These are phyloP conservation scores for Capronia americana DNA, from an alignment of 2,329 filamentous ascomycete species.

Conservation along the genomic window DNA sequence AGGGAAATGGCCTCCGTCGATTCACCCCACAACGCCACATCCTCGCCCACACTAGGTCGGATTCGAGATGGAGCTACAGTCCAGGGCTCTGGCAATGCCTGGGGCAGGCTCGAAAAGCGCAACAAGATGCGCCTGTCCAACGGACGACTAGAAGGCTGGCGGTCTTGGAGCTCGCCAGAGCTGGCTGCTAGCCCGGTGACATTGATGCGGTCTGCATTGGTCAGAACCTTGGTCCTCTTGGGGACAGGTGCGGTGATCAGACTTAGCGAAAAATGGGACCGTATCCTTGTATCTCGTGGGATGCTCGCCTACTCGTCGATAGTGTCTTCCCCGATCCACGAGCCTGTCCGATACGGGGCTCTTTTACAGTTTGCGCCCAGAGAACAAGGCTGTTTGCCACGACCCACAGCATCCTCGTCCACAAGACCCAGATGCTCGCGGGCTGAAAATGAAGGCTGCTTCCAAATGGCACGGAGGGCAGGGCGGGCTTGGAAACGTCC, in stretches of 20 bases:
- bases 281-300: constrained; percentile 13
- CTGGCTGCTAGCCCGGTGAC: constrained; percentile 9
- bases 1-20: constrained; percentile 12
- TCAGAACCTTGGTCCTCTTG: background rate
- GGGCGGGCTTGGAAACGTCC: constrained; percentile 4
- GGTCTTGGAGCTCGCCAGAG: constrained; percentile 4
- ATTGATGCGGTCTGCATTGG: constrained; percentile 1
- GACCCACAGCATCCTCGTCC: background rate
- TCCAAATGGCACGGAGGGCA: constrained; percentile 8
- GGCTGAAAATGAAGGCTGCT: background rate
- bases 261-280: constrained; percentile 7
- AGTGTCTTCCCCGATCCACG: constrained; percentile 1
- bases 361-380: background rate
- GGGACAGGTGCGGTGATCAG: constrained; percentile 2
- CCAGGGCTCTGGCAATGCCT: background rate
- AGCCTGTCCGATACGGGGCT: background rate
- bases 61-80: constrained; percentile 6
- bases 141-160: constrained; percentile 3
- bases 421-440: constrained; percentile 8
- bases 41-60: background rate
- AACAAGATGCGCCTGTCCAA: constrained; percentile 2
- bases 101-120: constrained; percentile 6
- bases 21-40: constrained; percentile 22
- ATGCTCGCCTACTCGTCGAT: constrained; percentile 4
- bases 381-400: background rate